These are phyloP conservation scores for Trichosporon asahii DNA, from an alignment of 1,284 basidiomycete species.

Conservation along the genomic window DNA sequence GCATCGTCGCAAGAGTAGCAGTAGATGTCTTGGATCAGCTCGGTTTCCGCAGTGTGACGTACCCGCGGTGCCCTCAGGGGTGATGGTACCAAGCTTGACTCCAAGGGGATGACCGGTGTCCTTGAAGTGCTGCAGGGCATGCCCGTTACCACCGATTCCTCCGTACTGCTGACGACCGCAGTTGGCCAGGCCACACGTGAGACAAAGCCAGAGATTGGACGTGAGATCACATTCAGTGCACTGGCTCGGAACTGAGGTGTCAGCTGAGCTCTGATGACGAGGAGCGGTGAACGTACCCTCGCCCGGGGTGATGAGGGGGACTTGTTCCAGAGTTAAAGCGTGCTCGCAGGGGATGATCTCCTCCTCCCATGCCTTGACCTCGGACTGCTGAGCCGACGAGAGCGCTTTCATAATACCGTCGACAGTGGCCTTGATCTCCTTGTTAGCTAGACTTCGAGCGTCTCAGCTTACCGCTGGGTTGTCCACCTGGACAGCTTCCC, in stretches of 20 bases:
- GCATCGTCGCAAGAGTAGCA: slow-evolving; percentile 92
- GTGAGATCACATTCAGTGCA: slow-evolving; percentile 75
- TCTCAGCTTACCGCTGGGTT: slow-evolving; percentile 47
- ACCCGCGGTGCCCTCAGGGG: slow-evolving; percentile 88
- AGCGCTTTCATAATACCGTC: slow-evolving; percentile 75
- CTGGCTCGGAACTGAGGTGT: slow-evolving; percentile 63
- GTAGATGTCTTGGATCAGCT: slow-evolving; percentile 68
- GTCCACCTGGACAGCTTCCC: slow-evolving; percentile 59
- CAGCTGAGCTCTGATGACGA: slow-evolving; percentile 26
- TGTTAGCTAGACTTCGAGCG: neutral
- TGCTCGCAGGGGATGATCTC: slow-evolving; percentile 87
- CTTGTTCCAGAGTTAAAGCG: slow-evolving; percentile 72
- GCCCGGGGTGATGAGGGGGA: slow-evolving; percentile 45
- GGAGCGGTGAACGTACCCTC: slow-evolving; percentile 27
- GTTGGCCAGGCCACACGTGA: slow-evolving; percentile 89
- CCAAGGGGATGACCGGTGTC: slow-evolving; percentile 74
- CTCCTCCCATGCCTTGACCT: slow-evolving; percentile 97
- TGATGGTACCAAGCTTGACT: slow-evolving; percentile 96
- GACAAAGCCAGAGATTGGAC: slow-evolving; percentile 91
- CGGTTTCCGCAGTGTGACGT: slow-evolving; percentile 26
- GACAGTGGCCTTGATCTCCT: slow-evolving; percentile 60
- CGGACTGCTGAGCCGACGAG: slow-evolving; percentile 84
- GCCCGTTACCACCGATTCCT: slow-evolving; percentile 81
- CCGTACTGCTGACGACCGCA: slow-evolving; percentile 88
- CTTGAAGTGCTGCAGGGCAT: slow-evolving; percentile 79